These are phyloP conservation scores for Geotrichum restrictum DNA, from an alignment of 1,139 yeast genomes.

Conservation along the genomic window DNA sequence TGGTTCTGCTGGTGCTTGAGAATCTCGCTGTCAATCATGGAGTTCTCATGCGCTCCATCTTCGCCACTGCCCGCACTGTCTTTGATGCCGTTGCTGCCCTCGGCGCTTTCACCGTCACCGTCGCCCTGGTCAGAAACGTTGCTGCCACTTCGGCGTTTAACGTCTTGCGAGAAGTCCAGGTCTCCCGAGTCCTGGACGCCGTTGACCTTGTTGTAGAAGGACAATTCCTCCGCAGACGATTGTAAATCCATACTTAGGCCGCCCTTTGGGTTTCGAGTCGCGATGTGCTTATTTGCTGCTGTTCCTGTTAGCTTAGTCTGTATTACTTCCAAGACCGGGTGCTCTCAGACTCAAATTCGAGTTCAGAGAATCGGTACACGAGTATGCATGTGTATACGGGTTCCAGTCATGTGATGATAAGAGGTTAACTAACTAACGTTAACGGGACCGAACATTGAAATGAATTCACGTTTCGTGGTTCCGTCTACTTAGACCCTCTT, in stretches of 20 bases:
- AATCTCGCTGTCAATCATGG: constrained; percentile 13
- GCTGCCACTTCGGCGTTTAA: constrained; percentile 2
- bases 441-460: too few species aligned
- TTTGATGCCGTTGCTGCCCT: too few species aligned
- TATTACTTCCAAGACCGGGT: not conserved
- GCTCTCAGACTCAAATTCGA: not conserved
- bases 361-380: too few species aligned
- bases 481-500: too few species aligned
- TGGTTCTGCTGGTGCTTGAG: constrained; percentile 14
- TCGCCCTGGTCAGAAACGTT: not conserved
- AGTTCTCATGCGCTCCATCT: constrained; percentile 5
- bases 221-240: constrained; percentile 4
- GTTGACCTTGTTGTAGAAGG: constrained; percentile 4
- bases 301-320: too few species aligned
- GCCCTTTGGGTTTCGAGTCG: too few species aligned
- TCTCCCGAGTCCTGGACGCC: constrained; percentile 3
- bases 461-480: too few species aligned
- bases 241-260: not conserved
- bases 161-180: not conserved
- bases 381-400: not conserved
- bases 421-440: too few species aligned
- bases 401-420: constrained; percentile 9
- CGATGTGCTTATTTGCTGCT: not conserved
- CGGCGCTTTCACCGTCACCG: not conserved
- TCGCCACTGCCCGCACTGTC: not conserved